Evolutionary conservation across 495 filamentous ascomycete genomes (phyloP).

Genomic region (Extremus antarcticus): DNA sequence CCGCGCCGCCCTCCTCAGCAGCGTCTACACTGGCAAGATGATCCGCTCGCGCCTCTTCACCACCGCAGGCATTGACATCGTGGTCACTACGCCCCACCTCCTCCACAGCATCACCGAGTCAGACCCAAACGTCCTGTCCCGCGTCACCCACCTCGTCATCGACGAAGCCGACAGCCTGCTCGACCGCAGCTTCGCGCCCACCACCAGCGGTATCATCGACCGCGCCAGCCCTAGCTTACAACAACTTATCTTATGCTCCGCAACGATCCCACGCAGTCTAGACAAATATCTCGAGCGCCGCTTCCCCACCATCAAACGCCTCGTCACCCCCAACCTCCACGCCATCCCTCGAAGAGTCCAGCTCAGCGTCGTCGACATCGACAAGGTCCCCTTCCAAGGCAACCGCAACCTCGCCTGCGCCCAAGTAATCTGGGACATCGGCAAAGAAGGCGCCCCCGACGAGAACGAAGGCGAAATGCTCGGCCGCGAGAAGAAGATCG

Average conservation of each 20-base stretch:
- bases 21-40: conserved; percentile 59
- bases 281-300: conserved; percentile 68
- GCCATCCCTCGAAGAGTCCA: conserved; percentile 91
- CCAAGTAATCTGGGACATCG: conserved; percentile 87
- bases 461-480: conserved; percentile 20
- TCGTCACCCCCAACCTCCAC: conserved; percentile 90
- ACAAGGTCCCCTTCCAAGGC: conserved; percentile 77
- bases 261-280: conserved; percentile 82
- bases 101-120: conserved; percentile 72
- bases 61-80: conserved; percentile 68
- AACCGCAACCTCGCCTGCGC: conserved; percentile 88
- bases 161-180: conserved; percentile 95
- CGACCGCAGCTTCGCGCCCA: conserved; percentile 78
- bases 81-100: conserved; percentile 81
- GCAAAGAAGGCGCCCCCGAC: conserved; percentile 55
- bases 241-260: conserved; percentile 90
- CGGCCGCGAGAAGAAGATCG: conserved; percentile 58
- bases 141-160: conserved; percentile 74
- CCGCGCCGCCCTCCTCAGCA: conserved; percentile 68
- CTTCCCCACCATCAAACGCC: conserved; percentile 70
- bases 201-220: conserved; percentile 71
- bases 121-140: conserved; percentile 79
- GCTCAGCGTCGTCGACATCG: conserved; percentile 82
- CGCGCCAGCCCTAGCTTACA: conserved; percentile 63
- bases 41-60: conserved; percentile 79